Percentiles rank a stretch among this genome's conserved stretches.
phyloP scores from a whole-genome alignment of 495 filamentous ascomycete species.

The Penicillium paxilli region DNA sequence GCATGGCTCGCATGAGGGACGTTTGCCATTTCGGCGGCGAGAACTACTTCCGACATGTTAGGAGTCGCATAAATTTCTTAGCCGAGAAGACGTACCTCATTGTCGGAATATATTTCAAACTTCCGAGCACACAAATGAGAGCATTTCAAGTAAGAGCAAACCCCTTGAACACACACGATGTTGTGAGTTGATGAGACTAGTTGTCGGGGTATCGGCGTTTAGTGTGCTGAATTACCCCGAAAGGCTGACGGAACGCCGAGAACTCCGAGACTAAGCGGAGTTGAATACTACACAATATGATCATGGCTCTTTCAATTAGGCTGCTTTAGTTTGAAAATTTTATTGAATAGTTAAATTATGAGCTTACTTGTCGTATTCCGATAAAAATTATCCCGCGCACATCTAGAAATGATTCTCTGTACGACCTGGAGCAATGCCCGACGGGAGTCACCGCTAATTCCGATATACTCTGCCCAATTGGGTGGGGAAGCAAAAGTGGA shows the following conservation, averaged over 20 bases:
- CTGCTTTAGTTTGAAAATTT: too few species aligned
- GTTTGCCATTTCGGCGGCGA: constrained; percentile 46
- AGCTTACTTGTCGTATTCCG: too few species aligned
- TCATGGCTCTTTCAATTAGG: too few species aligned
- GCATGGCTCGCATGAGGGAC: constrained; percentile 50
- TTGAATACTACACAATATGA: too few species aligned
- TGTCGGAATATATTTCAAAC: neutral
- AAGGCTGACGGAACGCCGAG: constrained; percentile 11
- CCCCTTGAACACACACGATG: neutral
- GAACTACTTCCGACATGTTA: constrained; percentile 7
- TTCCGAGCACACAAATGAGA: too few species aligned
- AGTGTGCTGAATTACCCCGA: constrained; percentile 5
- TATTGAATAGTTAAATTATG: too few species aligned
- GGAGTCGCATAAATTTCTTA: neutral
- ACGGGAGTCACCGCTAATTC: too few species aligned
- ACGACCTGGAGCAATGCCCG: too few species aligned
- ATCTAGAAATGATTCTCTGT: too few species aligned
- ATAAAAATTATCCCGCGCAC: too few species aligned
- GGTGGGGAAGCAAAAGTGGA: too few species aligned
- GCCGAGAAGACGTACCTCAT: constrained; percentile 12
- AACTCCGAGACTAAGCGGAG: constrained; percentile 19
- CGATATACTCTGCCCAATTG: too few species aligned
- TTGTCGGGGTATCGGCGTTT: constrained; percentile 13
- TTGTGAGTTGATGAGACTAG: neutral
- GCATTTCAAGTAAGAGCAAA: neutral